phyloP scores from a whole-genome alignment of 2,329 filamentous ascomycete species.

The Aspergillus pseudoviridinutans region DNA sequence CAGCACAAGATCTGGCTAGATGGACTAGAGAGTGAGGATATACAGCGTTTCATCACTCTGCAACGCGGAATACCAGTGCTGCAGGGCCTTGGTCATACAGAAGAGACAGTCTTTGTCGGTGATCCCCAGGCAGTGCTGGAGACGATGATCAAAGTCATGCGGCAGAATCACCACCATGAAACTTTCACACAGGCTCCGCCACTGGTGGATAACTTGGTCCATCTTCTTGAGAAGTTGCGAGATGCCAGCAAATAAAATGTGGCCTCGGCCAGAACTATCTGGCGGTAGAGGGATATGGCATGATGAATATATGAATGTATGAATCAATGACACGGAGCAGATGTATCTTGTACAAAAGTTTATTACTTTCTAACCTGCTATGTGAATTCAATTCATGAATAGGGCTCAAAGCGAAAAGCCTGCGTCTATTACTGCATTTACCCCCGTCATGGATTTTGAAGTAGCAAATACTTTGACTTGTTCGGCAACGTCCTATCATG shows the following conservation, averaged over 20 bases:
- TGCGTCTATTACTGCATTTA: slow-evolving; percentile 3
- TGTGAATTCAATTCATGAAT: too few species aligned
- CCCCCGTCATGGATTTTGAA: slow-evolving; percentile 1
- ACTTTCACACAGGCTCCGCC: too few species aligned
- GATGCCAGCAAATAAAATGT: too few species aligned
- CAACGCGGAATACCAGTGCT: slow-evolving; percentile 3
- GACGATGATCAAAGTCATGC: slow-evolving; percentile 8
- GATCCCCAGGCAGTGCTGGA: slow-evolving; percentile 3
- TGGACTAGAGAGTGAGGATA: slow-evolving; percentile 1
- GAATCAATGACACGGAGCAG: too few species aligned
- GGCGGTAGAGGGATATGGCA: too few species aligned
- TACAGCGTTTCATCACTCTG: slow-evolving; percentile 8
- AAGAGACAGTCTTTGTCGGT: not conserved
- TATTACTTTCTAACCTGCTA: too few species aligned
- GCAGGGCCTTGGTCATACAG: not conserved
- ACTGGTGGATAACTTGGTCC: too few species aligned
- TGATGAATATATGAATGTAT: too few species aligned
- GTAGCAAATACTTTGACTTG: not conserved
- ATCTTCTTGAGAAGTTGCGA: too few species aligned
- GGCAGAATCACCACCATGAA: slow-evolving; percentile 25
- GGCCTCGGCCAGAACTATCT: too few species aligned
- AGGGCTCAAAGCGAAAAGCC: not conserved
- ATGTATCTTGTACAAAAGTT: too few species aligned
- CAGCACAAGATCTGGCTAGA: slow-evolving; percentile 1
- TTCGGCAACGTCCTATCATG: slow-evolving; percentile 3